Evolutionary conservation across 2,329 filamentous ascomycete genomes (phyloP).

Genomic region (Onygenales sp.): DNA sequence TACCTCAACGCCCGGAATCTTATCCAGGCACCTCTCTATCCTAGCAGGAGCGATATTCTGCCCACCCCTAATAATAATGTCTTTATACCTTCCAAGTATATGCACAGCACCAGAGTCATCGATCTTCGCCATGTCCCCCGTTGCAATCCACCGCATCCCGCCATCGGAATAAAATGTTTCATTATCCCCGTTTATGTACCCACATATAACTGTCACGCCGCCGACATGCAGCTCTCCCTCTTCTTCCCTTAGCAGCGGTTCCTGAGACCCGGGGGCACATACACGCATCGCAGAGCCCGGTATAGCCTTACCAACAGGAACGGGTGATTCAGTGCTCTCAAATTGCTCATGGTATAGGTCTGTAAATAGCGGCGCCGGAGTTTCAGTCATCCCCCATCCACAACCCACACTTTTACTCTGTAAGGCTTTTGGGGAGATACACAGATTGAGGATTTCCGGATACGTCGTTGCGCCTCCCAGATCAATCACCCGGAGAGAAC

Average conservation of each 20-base stretch:
- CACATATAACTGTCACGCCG: slow-evolving; percentile 26
- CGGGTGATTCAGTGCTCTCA: neutral
- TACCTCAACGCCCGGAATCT: slow-evolving; percentile 24
- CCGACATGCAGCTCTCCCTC: slow-evolving; percentile 35
- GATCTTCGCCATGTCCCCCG: slow-evolving; percentile 35
- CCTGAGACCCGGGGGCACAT: slow-evolving; percentile 23
- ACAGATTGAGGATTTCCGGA: neutral
- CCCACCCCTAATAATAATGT: slow-evolving; percentile 38
- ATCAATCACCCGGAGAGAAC: slow-evolving; percentile 21
- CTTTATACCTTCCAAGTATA: slow-evolving; percentile 37
- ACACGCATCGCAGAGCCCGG: slow-evolving; percentile 32
- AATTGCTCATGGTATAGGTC: slow-evolving; percentile 38
- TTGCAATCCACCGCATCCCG: slow-evolving; percentile 27
- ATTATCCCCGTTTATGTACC: slow-evolving; percentile 23
- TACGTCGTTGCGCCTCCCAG: slow-evolving; percentile 18
- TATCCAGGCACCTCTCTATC: slow-evolving; percentile 28
- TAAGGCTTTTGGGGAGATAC: neutral
- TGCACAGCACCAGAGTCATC: slow-evolving; percentile 29
- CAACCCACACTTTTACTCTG: neutral
- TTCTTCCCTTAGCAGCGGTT: slow-evolving; percentile 22
- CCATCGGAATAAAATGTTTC: slow-evolving; percentile 29
- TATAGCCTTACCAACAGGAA: slow-evolving; percentile 23
- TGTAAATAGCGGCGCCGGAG: slow-evolving; percentile 16
- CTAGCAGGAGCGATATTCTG: slow-evolving; percentile 35
- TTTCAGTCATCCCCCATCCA: slow-evolving; percentile 24